These are phyloP conservation scores for Sporothrix sp. DNA, from an alignment of 2,329 filamentous ascomycete genomes.

Conservation along the genomic window DNA sequence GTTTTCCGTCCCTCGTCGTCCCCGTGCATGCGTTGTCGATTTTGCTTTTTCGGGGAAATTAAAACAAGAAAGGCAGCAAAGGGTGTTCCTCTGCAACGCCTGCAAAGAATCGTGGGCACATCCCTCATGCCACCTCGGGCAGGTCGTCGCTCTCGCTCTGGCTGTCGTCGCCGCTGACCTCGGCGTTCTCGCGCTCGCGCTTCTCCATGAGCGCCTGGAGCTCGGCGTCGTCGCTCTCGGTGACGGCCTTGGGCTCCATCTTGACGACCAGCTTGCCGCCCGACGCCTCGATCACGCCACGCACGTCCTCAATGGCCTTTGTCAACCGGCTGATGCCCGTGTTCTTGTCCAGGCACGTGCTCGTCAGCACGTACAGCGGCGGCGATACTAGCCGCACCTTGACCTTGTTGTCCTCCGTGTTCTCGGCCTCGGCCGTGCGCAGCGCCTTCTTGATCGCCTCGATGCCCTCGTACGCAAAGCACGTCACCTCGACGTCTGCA, in stretches of 20 bases:
- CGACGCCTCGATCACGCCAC: slow-evolving; percentile 64
- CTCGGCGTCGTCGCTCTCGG: slow-evolving; percentile 95
- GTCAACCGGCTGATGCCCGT: slow-evolving; percentile 76
- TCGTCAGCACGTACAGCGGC: slow-evolving; percentile 91
- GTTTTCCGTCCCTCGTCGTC: neutral
- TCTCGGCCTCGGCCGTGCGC: slow-evolving; percentile 81
- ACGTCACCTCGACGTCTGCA: slow-evolving; percentile 93
- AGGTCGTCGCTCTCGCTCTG: slow-evolving; percentile 92
- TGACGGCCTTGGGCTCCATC: slow-evolving; percentile 99
- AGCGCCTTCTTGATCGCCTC: slow-evolving; percentile 94
- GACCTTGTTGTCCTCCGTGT: slow-evolving; percentile 86
- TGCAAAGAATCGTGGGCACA: too few species aligned
- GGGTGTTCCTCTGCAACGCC: too few species aligned
- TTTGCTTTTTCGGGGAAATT: slow-evolving; percentile 1
- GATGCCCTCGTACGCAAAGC: slow-evolving; percentile 94
- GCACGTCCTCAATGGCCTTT: slow-evolving; percentile 81
- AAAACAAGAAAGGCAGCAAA: neutral
- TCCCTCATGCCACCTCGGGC: slow-evolving; percentile 31
- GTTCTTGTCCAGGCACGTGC: slow-evolving; percentile 88
- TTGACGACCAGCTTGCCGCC: slow-evolving; percentile 79
- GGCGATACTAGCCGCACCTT: slow-evolving; percentile 98
- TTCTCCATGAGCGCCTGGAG: slow-evolving; percentile 98
- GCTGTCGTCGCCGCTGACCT: slow-evolving; percentile 96
- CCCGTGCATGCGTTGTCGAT: neutral
- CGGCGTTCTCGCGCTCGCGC: slow-evolving; percentile 92